Evolutionary conservation across 1,284 basidiomycete genomes (phyloP).

Genomic region (Ganoderma boninense): DNA sequence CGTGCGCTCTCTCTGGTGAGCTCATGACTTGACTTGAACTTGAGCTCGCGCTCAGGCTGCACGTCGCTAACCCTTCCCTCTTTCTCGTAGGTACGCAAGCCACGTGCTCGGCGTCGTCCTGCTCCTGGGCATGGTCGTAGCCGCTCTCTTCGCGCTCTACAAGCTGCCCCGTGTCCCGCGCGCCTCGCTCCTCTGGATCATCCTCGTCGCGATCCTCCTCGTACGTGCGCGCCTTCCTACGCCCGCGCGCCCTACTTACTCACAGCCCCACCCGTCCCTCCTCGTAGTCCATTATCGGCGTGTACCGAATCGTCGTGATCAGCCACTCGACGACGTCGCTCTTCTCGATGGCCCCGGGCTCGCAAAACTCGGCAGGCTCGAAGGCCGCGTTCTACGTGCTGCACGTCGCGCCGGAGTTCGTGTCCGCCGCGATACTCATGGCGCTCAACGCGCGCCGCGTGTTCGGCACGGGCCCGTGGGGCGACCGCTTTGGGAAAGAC

Average conservation of each 20-base stretch:
- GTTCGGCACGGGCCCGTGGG: conserved; percentile 11
- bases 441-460: neutral
- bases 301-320: conserved; percentile 30
- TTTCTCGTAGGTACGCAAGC: conserved; percentile 21
- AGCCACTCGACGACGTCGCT: conserved; percentile 44
- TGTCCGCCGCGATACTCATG: conserved; percentile 4
- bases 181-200: conserved; percentile 11
- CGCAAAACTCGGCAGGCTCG: conserved; percentile 44
- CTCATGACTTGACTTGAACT: no score
- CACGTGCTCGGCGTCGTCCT: conserved; percentile 20
- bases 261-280: no score
- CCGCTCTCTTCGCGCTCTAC: conserved; percentile 13
- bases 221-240: conserved; percentile 10
- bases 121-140: neutral
- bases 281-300: neutral
- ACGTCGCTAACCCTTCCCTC: no score
- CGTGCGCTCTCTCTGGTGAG: conserved; percentile 36
- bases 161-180: conserved; percentile 19
- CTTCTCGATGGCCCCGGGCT: conserved; percentile 41
- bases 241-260: no score
- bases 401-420: conserved; percentile 11
- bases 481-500: neutral
- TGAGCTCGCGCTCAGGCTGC: neutral
- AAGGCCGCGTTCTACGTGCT: conserved; percentile 51
- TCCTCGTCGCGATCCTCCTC: conserved; percentile 15